phyloP scores from a whole-genome alignment of 805 yeast genomes.

The Starmerella vitae region DNA sequence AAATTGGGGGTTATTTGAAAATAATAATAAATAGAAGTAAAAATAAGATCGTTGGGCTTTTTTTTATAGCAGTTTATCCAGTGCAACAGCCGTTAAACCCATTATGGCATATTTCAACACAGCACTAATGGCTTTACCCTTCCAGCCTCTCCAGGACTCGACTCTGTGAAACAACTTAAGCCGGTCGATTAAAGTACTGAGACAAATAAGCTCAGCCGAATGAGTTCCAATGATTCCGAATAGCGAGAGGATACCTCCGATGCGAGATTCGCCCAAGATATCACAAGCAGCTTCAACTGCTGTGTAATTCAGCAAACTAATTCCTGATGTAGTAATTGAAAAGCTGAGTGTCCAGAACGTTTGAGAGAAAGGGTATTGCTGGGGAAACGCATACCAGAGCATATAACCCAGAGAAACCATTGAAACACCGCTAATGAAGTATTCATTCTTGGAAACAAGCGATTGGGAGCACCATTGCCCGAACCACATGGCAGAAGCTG shows the following conservation, averaged over 20 bases:
- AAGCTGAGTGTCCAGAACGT: constrained; percentile 30
- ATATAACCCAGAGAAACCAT: constrained; percentile 23
- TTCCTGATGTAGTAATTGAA: constrained; percentile 26
- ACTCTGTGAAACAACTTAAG: neutral
- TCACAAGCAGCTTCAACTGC: constrained; percentile 12
- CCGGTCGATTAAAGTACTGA: constrained; percentile 4
- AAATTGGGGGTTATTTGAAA: neutral
- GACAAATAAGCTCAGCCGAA: constrained; percentile 2
- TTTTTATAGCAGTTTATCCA: neutral
- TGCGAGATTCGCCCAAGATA: neutral
- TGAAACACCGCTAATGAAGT: constrained; percentile 22
- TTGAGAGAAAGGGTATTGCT: constrained; percentile 26
- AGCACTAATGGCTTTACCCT: neutral
- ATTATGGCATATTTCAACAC: neutral
- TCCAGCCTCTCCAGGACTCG: neutral
- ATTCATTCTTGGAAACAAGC: constrained; percentile 18
- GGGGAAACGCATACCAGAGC: constrained; percentile 24
- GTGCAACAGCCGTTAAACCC: neutral
- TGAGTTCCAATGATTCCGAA: constrained; percentile 5
- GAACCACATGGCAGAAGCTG: constrained; percentile 29
- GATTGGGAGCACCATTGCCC: constrained; percentile 26
- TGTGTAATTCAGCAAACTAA: constrained; percentile 25
- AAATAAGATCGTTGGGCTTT: too few species aligned
- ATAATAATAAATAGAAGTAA: neutral
- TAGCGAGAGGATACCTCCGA: neutral